These are phyloP conservation scores for Fusarium neocosmosporiellum DNA, from an alignment of 2,329 filamentous ascomycete species.

Conservation along the genomic window DNA sequence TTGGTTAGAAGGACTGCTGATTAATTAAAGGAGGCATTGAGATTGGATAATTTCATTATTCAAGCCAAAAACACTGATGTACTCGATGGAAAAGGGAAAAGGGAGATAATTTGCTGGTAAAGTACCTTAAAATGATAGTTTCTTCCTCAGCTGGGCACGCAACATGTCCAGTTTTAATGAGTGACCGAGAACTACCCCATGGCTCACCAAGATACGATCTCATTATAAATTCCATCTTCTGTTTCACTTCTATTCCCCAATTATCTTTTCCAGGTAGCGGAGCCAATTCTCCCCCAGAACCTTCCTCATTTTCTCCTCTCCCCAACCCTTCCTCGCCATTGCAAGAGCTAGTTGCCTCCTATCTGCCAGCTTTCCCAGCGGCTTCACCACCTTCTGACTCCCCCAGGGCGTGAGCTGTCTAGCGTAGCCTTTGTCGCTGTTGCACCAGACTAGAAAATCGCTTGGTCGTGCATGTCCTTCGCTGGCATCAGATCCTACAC, in stretches of 20 bases:
- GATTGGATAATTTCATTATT: no score
- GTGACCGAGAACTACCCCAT: no score
- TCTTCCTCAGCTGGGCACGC: no score
- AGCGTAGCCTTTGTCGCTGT: conserved; percentile 54
- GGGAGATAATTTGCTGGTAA: no score
- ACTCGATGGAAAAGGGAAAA: no score
- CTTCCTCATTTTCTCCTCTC: conserved; percentile 51
- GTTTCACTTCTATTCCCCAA: conserved; percentile 1
- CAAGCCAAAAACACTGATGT: no score
- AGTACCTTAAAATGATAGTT: no score
- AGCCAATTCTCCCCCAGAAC: conserved; percentile 55
- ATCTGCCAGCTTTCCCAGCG: conserved; percentile 50
- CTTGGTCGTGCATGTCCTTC: conserved; percentile 53
- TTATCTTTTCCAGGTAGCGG: conserved; percentile 50
- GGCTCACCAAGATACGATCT: no score
- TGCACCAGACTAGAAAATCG: conserved; percentile 55
- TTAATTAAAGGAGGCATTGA: no score
- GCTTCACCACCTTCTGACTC: conserved; percentile 54
- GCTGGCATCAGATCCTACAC: conserved; percentile 52
- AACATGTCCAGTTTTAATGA: no score
- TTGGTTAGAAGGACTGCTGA: neutral
- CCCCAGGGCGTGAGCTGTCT: conserved; percentile 53
- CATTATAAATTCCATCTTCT: no score
- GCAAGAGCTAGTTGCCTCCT: conserved; percentile 48
- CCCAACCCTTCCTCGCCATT: conserved; percentile 53